Conservation (phyloP, 1,139 yeast genomes). For the Scheffersomyces quercinus region DNA sequence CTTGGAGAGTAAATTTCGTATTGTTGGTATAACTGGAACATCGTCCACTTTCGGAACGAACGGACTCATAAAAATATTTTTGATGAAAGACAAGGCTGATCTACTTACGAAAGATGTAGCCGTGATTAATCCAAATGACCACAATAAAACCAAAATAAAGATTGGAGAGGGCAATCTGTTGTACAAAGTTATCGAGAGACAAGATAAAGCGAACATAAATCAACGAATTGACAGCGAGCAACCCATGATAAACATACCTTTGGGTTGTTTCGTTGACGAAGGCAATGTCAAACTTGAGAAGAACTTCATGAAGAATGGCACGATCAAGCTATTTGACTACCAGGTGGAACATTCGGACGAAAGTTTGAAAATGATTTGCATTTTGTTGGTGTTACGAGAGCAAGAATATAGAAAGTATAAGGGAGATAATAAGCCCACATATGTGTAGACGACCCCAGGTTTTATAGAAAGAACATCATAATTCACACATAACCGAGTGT, state of each 20-base stretch:
- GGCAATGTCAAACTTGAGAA: slow-evolving; percentile 27
- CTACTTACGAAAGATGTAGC: slow-evolving; percentile 26
- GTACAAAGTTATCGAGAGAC: slow-evolving; percentile 10
- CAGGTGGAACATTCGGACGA: slow-evolving; percentile 15
- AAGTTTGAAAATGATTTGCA: slow-evolving; percentile 27
- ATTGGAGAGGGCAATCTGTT: slow-evolving; percentile 6
- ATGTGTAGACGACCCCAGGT: not conserved
- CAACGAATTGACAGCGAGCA: slow-evolving; percentile 12
- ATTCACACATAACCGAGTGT: too few species aligned
- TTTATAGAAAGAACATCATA: too few species aligned
- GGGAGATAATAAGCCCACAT: slow-evolving; percentile 30
- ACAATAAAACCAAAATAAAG: slow-evolving; percentile 1
- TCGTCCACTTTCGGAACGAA: slow-evolving; percentile 39
- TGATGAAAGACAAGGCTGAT: slow-evolving; percentile 22
- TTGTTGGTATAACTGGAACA: slow-evolving; percentile 38
- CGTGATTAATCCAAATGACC: not conserved
- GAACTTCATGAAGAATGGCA: slow-evolving; percentile 28
- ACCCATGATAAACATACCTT: slow-evolving; percentile 29
- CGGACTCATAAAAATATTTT: slow-evolving; percentile 28
- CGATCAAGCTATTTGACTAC: slow-evolving; percentile 30
- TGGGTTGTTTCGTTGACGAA: slow-evolving; percentile 32
- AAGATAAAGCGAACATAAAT: slow-evolving; percentile 9
- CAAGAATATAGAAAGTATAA: slow-evolving; percentile 40
- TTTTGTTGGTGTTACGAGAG: slow-evolving; percentile 37
- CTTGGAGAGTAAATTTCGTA: slow-evolving; percentile 31